These are phyloP conservation scores for Fallopia convolvulus DNA, from an alignment of 148 eudicot species.

Conservation along the genomic window DNA sequence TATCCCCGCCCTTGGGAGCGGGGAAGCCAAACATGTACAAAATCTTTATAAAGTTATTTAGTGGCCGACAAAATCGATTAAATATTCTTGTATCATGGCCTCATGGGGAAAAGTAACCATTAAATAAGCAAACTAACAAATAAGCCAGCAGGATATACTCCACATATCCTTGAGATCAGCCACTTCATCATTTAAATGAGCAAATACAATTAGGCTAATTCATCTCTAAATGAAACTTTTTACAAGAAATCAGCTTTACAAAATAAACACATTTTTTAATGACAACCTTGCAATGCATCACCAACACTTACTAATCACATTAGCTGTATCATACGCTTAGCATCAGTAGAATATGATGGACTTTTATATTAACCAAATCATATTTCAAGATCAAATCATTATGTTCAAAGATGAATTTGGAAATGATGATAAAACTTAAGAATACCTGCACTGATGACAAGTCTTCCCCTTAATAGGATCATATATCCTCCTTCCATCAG, in stretches of 20 bases:
- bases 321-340: neutral
- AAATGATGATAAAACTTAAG: neutral
- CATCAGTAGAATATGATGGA: neutral
- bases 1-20: neutral
- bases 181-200: neutral
- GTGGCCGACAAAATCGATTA: constrained; percentile 2
- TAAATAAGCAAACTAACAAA: neutral
- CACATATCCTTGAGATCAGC: neutral
- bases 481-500: constrained; percentile 70
- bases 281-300: neutral
- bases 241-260: neutral
- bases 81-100: neutral
- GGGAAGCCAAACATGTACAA: neutral
- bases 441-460: constrained; percentile 95
- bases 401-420: neutral
- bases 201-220: neutral
- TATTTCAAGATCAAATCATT: neutral
- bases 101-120: neutral
- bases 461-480: constrained; percentile 70
- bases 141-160: neutral
- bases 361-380: neutral
- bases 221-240: neutral
- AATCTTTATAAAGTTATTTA: neutral
- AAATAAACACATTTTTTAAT: neutral
- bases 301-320: neutral